A percentile compares a stretch with the other conserved stretches of the same genome.
Evolutionary conservation across 129 eudicot genomes (phyloP).

Genomic region (Calendula officinalis): DNA sequence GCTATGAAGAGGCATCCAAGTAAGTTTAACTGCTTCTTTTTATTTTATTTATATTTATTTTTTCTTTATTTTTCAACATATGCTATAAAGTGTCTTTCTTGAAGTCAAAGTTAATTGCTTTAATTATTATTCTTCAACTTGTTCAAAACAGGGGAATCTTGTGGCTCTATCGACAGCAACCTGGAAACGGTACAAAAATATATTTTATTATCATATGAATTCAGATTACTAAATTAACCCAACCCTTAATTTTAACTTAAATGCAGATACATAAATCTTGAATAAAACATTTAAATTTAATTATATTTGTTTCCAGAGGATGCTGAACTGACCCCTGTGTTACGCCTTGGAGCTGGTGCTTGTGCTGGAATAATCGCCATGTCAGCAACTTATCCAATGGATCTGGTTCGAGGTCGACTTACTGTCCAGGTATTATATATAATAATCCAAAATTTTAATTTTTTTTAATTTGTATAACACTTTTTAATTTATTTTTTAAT

Average conservation of each 20-base stretch:
- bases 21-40: constrained; percentile 29
- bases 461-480: neutral
- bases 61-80: no score
- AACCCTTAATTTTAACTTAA: neutral
- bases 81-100: neutral
- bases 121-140: constrained; percentile 4
- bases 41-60: no score
- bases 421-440: constrained; percentile 76
- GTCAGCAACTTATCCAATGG: constrained; percentile 99
- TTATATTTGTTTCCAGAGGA: constrained; percentile 51
- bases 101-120: constrained; percentile 3
- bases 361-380: constrained; percentile 99
- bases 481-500: neutral
- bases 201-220: neutral
- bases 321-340: constrained; percentile 83
- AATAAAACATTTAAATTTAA: neutral
- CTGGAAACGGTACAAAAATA: constrained; percentile 71
- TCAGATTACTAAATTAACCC: neutral
- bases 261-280: neutral
- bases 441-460: neutral
- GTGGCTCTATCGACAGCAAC: constrained; percentile 71
- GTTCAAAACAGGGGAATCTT: constrained; percentile 63
- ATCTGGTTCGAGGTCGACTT: constrained; percentile 90
- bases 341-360: constrained; percentile 99
- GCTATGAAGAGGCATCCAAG: constrained; percentile 98